Conservation (phyloP, 192 early-diverging fungal species). For the Coemansia sp. region DNA sequence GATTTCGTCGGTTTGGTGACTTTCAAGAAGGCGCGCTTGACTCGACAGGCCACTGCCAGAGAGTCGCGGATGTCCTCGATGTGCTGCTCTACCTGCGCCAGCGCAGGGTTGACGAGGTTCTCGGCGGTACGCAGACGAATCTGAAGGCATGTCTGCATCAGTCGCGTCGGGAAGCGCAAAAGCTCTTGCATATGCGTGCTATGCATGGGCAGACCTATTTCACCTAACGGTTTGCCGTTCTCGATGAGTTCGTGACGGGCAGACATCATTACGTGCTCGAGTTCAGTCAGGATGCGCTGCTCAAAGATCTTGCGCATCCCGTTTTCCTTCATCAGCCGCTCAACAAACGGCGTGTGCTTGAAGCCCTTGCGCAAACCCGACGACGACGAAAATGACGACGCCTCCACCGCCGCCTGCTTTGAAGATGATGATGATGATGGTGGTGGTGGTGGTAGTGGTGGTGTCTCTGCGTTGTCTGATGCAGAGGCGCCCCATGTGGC, state of each 20-base stretch:
- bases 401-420: no score
- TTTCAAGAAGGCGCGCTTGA: slow-evolving; percentile 67
- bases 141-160: slow-evolving; percentile 79
- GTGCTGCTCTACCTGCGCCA: slow-evolving; percentile 65
- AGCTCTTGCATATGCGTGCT: slow-evolving; percentile 67
- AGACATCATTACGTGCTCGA: slow-evolving; percentile 57
- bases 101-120: slow-evolving; percentile 34
- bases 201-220: slow-evolving; percentile 70
- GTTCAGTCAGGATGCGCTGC: slow-evolving; percentile 60
- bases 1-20: slow-evolving; percentile 57
- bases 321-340: slow-evolving; percentile 80
- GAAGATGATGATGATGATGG: slow-evolving; percentile 2
- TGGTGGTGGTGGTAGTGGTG: slow-evolving; percentile 4
- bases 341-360: slow-evolving; percentile 69
- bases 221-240: slow-evolving; percentile 59
- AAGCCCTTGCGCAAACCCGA: slow-evolving; percentile 16
- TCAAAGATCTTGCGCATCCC: slow-evolving; percentile 75
- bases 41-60: slow-evolving; percentile 64
- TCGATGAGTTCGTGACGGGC: slow-evolving; percentile 67
- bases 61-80: slow-evolving; percentile 75
- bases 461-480: not conserved
- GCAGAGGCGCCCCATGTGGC: no score
- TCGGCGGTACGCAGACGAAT: slow-evolving; percentile 64
- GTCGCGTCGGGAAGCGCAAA: slow-evolving; percentile 69
- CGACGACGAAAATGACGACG: no score